Conservation (phyloP, 1,284 basidiomycete species). For the Blastosporella zonata region DNA sequence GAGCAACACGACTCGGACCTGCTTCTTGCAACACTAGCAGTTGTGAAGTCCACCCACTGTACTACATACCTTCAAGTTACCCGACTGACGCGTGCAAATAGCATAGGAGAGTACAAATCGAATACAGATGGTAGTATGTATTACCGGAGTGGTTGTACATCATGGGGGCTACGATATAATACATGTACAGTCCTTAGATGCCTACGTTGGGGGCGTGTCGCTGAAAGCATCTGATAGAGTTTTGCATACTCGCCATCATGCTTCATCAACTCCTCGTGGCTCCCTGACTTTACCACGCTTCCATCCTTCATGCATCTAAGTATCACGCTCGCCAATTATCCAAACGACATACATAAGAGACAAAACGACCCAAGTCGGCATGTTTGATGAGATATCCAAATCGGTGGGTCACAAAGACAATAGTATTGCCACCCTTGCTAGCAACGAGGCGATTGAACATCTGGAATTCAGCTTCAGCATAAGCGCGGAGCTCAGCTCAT, state of each 20-base stretch:
- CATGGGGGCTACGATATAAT: too few species aligned
- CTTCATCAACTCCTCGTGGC: conserved; percentile 47
- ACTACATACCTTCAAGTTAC: too few species aligned
- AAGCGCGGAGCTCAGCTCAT: conserved; percentile 53
- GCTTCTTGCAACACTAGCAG: too few species aligned
- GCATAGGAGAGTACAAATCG: too few species aligned
- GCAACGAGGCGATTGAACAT: conserved; percentile 52
- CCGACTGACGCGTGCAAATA: too few species aligned
- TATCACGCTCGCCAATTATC: conserved; percentile 2
- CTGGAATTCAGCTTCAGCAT: conserved; percentile 45
- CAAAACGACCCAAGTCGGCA: conserved; percentile 45
- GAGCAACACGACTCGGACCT: neutral
- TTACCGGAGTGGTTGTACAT: too few species aligned
- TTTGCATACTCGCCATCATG: conserved; percentile 50
- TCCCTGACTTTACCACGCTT: conserved; percentile 48
- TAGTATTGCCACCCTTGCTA: conserved; percentile 54
- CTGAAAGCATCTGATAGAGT: conserved; percentile 52
- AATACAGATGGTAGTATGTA: too few species aligned
- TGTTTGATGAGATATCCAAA: conserved; percentile 65
- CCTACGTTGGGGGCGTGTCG: too few species aligned
- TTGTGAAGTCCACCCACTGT: too few species aligned
- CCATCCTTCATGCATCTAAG: conserved; percentile 66
- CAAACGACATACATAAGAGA: neutral
- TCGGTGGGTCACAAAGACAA: conserved; percentile 68
- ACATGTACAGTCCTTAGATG: too few species aligned